These are phyloP conservation scores for Nannochloris sp. DNA, from an alignment of 139 green algal genomes.

Conservation along the genomic window DNA sequence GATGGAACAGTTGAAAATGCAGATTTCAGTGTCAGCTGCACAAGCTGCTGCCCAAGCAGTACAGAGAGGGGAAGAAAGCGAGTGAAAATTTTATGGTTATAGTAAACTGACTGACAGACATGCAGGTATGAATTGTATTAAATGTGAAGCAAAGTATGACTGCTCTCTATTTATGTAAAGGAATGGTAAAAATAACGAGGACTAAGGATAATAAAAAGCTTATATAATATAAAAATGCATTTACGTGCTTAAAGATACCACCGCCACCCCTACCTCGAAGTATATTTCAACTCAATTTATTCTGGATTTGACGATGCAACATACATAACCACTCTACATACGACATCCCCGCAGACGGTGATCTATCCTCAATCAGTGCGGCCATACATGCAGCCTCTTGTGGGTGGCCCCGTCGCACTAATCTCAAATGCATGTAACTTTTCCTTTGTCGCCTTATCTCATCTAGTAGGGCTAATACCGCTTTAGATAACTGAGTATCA, in stretches of 20 bases:
- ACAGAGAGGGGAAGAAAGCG: too few relatives aligned
- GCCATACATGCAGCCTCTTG: slow-evolving; percentile 55
- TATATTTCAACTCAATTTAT: slow-evolving; percentile 51
- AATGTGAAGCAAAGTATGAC: too few relatives aligned
- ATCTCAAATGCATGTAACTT: slow-evolving; percentile 58
- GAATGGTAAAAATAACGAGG: neutral
- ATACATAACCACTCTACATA: slow-evolving; percentile 89
- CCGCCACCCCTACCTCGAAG: slow-evolving; percentile 3
- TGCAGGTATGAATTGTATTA: neutral
- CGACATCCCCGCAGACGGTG: slow-evolving; percentile 42
- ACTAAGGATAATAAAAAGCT: neutral
- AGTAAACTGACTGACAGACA: too few relatives aligned
- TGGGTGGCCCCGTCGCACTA: slow-evolving; percentile 42
- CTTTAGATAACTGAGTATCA: neutral
- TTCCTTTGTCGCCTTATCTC: slow-evolving; percentile 49
- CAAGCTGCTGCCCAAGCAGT: neutral
- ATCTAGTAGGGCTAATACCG: slow-evolving; percentile 50
- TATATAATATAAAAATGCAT: neutral
- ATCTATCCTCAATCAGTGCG: slow-evolving; percentile 72
- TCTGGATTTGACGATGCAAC: slow-evolving; percentile 79
- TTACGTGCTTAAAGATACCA: neutral
- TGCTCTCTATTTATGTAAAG: neutral
- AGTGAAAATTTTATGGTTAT: too few relatives aligned
- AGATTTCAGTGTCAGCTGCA: neutral
- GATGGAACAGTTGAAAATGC: slow-evolving; percentile 6